Conservation (phyloP, 176 grass and related monocot genomes). For the Zizania latifolia region DNA sequence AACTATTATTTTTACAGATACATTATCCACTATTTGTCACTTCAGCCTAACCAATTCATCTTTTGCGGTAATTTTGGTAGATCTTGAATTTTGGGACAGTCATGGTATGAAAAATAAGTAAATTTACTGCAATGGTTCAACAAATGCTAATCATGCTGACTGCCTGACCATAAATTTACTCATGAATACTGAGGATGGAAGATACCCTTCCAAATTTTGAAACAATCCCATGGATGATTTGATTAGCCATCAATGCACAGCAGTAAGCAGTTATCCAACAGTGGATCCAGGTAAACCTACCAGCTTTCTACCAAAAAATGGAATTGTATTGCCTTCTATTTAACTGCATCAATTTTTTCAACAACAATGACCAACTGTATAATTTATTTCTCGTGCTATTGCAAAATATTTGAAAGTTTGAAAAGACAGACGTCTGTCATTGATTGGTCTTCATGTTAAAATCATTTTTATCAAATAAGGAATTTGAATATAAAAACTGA, state of each 20-base stretch:
- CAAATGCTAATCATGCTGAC: not conserved
- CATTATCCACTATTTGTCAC: not conserved
- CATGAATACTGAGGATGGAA: not conserved
- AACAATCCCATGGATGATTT: not conserved
- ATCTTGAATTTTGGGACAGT: not conserved
- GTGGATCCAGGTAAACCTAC: slow-evolving; percentile 9
- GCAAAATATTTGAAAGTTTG: not conserved
- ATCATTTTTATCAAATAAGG: not conserved
- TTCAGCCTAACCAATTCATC: not conserved
- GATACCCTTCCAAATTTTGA: not conserved
- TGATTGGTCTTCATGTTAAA: no score
- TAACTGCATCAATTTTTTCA: not conserved
- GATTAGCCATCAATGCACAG: not conserved
- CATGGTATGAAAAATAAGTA: not conserved
- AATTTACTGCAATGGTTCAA: not conserved
- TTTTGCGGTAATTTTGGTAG: not conserved
- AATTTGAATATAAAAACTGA: slow-evolving; percentile 1
- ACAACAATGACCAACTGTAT: not conserved
- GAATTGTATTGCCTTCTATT: not conserved
- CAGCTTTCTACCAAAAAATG: not conserved
- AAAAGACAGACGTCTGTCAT: no score
- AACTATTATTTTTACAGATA: slow-evolving; percentile 14
- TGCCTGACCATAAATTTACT: not conserved
- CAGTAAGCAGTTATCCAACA: slow-evolving; percentile 5
- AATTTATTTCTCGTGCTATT: not conserved